Conservation (phyloP, 306 rosid genomes). For the Albizia julibrissin region DNA sequence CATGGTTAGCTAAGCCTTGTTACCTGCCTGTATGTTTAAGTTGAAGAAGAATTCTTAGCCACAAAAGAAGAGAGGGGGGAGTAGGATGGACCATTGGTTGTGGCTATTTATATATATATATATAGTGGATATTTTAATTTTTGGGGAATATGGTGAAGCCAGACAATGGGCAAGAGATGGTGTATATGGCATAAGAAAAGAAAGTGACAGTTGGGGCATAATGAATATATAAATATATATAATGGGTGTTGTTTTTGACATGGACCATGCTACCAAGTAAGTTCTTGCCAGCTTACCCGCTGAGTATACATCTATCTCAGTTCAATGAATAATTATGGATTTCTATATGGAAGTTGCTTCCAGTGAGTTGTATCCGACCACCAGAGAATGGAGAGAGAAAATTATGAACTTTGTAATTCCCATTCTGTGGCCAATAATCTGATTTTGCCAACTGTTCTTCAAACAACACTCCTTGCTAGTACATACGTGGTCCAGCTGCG, state of each 20-base stretch:
- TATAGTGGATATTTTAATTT: neutral
- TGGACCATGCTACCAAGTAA: constrained; percentile 37
- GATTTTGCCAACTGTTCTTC: constrained; percentile 31
- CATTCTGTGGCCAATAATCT: constrained; percentile 14
- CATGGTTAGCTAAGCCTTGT: constrained; percentile 8
- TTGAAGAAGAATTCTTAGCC: neutral
- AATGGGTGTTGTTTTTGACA: neutral
- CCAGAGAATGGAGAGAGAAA: constrained; percentile 36
- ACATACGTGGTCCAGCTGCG: constrained; percentile 30
- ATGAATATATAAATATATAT: neutral
- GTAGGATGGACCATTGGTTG: neutral
- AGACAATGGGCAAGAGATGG: constrained; percentile 10
- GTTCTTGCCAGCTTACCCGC: constrained; percentile 36
- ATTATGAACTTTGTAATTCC: neutral
- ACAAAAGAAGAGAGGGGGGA: neutral
- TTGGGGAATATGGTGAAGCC: neutral
- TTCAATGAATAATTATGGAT: constrained; percentile 30
- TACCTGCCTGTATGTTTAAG: neutral
- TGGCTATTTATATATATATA: neutral
- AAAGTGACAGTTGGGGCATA: constrained; percentile 20
- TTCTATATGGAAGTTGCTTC: constrained; percentile 26
- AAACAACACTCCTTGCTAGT: neutral
- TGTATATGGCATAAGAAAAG: constrained; percentile 7
- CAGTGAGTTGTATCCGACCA: constrained; percentile 48
- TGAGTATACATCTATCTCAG: neutral